Base-by-base conservation (phyloP, 2,329 filamentous ascomycete species). In the Penicillium sclerotigenum region DNA sequence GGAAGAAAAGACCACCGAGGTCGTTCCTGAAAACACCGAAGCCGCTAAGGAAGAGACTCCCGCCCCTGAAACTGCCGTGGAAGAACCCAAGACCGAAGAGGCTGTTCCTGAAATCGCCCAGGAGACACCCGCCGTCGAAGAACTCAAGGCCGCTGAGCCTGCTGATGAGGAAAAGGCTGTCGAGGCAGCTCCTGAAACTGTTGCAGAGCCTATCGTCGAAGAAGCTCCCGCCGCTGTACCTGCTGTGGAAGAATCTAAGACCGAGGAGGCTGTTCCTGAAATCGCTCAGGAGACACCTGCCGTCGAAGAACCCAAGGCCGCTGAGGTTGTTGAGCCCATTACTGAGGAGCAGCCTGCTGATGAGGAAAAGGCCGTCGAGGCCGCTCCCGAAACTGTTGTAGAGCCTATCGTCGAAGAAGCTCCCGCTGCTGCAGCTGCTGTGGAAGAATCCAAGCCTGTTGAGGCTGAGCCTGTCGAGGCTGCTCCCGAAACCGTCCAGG, bases 31-130 rank as follows among this genome's bases (percentile, higher is more conserved):
- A 37, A n/a, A n/a, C n/a, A n/a, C n/a, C n/a, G n/a, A n/a, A n/a
- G n/a, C n/a, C n/a, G n/a, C n/a, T n/a, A n/a, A n/a, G n/a, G n/a
- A n/a, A n/a, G n/a, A n/a, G n/a, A 22, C 26, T 16, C 9, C 29
- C 5, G 18, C n/a, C n/a, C n/a, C n/a, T n/a, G n/a, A n/a, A n/a
- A n/a, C n/a, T n/a, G n/a, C 26, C 1, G 37, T 10, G 5, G 37
- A 24, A 8, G 47, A 60, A 10, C 37, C 50, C 0, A 52, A 52
- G 49, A 4, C 29, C 1, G 45, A 13, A 1, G 45, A 54, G 26
- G 46, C 50, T 36, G n/a, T 52, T 16, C 48, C 63, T 42, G 53
- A 57, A 11, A 47, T 47, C 16, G 18, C 22, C 4, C 52, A 58
- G 29, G 29, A 20, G 40, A 40, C 34, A 4, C 47, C 47, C 14